Conservation (phyloP, 331 rosid species). For the Phaseolus coccineus region DNA sequence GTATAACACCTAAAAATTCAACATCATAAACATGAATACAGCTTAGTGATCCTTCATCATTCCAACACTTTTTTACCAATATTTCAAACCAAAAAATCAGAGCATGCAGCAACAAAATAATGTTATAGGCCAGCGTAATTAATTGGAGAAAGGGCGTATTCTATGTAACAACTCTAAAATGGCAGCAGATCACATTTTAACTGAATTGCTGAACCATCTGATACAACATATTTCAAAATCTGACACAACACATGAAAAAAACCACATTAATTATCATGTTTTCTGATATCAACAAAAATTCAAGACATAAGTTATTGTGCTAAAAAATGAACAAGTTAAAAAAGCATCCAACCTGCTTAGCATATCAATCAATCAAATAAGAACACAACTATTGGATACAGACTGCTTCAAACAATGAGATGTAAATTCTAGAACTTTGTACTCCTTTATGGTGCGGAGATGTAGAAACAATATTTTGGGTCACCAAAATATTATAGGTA, state of each 20-base stretch:
- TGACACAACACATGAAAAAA: slow-evolving; percentile 31
- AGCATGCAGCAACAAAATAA: background rate
- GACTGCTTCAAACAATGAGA: slow-evolving; percentile 16
- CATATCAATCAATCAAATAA: slow-evolving; percentile 27
- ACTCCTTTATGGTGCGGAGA: background rate
- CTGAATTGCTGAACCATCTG: slow-evolving; percentile 28
- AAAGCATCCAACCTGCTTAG: background rate
- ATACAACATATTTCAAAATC: slow-evolving; percentile 15
- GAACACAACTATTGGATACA: background rate
- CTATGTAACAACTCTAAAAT: background rate
- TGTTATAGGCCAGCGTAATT: background rate
- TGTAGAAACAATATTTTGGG: background rate
- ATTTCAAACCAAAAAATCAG: slow-evolving; percentile 12
- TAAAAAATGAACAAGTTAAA: background rate
- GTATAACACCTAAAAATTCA: slow-evolving; percentile 72
- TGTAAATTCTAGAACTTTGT: slow-evolving; percentile 11
- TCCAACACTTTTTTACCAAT: background rate
- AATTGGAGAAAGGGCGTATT: background rate
- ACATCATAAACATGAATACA: slow-evolving; percentile 36
- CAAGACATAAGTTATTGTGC: background rate
- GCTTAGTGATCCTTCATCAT: slow-evolving; percentile 22
- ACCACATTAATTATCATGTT: background rate
- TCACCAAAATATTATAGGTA: slow-evolving; percentile 17
- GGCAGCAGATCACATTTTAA: background rate
- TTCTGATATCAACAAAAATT: background rate